Evolutionary conservation across 2,329 filamentous ascomycete species (phyloP), one percentile per base, ranked within the genome.

Genomic region (Sporothrix humicola): DNA sequence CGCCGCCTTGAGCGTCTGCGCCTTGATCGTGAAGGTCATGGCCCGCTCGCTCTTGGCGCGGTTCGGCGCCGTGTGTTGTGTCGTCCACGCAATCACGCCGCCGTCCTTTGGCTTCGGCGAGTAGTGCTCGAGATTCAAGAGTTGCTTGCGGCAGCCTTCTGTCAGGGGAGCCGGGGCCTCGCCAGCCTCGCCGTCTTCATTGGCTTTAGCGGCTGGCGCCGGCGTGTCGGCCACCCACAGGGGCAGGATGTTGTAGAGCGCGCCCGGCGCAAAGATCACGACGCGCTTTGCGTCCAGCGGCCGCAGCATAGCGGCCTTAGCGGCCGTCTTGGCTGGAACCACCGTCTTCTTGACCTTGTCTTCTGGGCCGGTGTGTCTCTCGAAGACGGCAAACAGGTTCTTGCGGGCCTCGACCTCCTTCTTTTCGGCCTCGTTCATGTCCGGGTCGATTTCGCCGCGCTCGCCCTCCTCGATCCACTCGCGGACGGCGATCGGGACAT

Each of bases 231-330:
- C 85, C 0, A 85, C 82, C 84, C 85, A 88, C 3, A 88, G 79
- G 48, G 86, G 86, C 65, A 87, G 76, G 12, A 83, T 81, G 48
- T 84, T 81, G 73, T 88, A 87, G 10, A 88, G 76, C 10, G 86
- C 86, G 0, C 86, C 86, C 0, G 86, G 86, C 20, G 86, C 85
- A 77, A 88, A 88, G 44, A 87, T 82, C n/a, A 84, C 83, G 1
- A 85, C 78, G 73, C 78, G 79, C 69, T 81, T 76, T 68, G 79
- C 76, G 73, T 84, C 83, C 31, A 76, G 70, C 12, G 72, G 75
- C n/a, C 79, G 77, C 58, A 73, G 73, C 72, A 76, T 80, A 73
- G 74, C 81, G 71, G 66, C 79, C 75, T 74, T 79, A 72, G 74
- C 78, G 54, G 69, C 37, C 76, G 71, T 77, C 77, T 48, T 76